phyloP scores from a whole-genome alignment of 331 rosid species.

The Malus hybrid region DNA sequence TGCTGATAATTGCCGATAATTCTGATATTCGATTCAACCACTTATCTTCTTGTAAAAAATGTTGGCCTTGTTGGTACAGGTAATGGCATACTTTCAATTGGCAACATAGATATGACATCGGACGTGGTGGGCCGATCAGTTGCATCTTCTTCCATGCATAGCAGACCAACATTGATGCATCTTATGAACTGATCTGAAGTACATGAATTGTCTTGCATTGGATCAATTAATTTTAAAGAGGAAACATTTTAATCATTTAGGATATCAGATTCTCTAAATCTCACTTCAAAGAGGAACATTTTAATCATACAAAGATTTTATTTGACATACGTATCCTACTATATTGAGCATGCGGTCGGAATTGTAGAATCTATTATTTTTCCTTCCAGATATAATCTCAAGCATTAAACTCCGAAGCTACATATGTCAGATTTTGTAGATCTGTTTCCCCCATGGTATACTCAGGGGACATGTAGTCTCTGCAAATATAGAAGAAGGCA shows the following conservation, averaged over 20 bases:
- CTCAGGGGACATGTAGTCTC: background rate
- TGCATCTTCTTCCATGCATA: background rate
- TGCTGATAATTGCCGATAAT: too few relatives aligned
- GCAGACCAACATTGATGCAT: conserved; percentile 1
- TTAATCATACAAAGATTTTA: background rate
- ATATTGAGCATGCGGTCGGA: background rate
- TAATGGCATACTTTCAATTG: background rate
- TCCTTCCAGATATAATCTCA: background rate
- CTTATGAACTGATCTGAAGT: background rate
- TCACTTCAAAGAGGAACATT: background rate
- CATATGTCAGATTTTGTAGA: background rate
- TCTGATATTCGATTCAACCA: too few relatives aligned
- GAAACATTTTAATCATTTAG: background rate
- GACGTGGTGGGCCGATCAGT: background rate
- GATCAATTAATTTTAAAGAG: background rate
- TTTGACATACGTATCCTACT: background rate
- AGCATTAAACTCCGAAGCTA: background rate
- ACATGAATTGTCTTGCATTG: background rate
- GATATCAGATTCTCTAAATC: background rate
- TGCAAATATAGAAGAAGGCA: background rate
- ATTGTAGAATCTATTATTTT: background rate
- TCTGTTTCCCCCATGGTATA: background rate
- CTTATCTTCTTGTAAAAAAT: background rate
- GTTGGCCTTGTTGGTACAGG: background rate
- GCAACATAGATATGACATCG: background rate